A percentile compares a stretch with the other conserved stretches of the same genome.
These are phyloP conservation scores for Hymenochaete sp. DNA, from an alignment of 1,284 basidiomycete genomes.

Conservation along the genomic window DNA sequence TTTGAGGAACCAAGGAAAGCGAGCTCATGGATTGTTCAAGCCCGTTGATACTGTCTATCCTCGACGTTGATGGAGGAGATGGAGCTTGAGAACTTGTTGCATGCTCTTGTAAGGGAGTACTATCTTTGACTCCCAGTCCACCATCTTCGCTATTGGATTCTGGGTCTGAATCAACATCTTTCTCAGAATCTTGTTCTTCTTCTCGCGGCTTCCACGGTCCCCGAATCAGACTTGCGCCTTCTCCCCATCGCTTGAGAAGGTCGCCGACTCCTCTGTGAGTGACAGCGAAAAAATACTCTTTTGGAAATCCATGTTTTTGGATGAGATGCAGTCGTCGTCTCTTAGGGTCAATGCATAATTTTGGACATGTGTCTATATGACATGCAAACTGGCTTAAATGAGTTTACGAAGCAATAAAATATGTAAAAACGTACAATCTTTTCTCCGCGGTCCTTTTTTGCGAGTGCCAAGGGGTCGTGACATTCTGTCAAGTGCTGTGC, in stretches of 20 bases:
- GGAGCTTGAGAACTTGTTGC: slow-evolving; percentile 13
- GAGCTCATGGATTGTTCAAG: slow-evolving; percentile 45
- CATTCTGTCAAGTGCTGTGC: slow-evolving; percentile 78
- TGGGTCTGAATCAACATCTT: slow-evolving; percentile 25
- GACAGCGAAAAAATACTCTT: slow-evolving; percentile 81
- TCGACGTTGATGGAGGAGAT: background rate
- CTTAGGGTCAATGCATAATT: slow-evolving; percentile 69
- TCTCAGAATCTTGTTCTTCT: slow-evolving; percentile 17
- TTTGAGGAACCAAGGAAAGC: slow-evolving; percentile 58
- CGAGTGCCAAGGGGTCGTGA: slow-evolving; percentile 71
- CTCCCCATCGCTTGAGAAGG: slow-evolving; percentile 65
- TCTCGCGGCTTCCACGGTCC: slow-evolving; percentile 56
- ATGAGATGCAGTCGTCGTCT: slow-evolving; percentile 75
- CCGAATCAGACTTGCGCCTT: slow-evolving; percentile 67
- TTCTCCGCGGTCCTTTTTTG: slow-evolving; percentile 74
- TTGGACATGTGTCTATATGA: slow-evolving; percentile 56
- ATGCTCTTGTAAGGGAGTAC: too few species aligned
- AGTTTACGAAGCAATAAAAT: slow-evolving; percentile 10
- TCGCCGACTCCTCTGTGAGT: slow-evolving; percentile 83
- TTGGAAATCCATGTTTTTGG: slow-evolving; percentile 72
- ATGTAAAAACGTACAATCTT: slow-evolving; percentile 60
- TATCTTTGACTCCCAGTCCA: slow-evolving; percentile 16
- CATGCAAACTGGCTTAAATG: slow-evolving; percentile 63
- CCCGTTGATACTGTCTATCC: slow-evolving; percentile 28
- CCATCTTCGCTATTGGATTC: slow-evolving; percentile 16